Percentiles rank a stretch among this genome's conserved stretches.
Evolutionary conservation across 768 basidiomycete species (phyloP).

Genomic region (Collybiopsis confluens): DNA sequence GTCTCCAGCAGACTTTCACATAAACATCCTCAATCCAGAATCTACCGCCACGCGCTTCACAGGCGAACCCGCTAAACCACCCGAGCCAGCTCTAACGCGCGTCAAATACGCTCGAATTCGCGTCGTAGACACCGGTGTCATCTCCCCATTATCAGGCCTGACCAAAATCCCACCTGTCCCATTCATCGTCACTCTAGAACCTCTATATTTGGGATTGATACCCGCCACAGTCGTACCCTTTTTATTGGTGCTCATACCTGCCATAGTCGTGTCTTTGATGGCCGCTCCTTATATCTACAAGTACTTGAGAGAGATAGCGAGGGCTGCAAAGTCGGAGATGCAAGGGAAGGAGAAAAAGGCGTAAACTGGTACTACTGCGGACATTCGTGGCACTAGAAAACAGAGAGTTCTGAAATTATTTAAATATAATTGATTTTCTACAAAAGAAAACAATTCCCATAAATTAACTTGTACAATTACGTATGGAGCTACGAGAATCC

Average conservation of each 20-base stretch:
- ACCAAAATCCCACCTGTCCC: slow-evolving; percentile 32
- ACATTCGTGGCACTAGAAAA: neutral
- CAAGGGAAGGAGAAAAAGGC: neutral
- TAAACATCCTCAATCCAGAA: slow-evolving; percentile 27
- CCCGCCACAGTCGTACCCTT: slow-evolving; percentile 41
- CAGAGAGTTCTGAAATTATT: too few species aligned
- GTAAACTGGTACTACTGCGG: too few species aligned
- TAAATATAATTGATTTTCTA: too few species aligned
- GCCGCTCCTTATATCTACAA: neutral
- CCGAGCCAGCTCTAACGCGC: slow-evolving; percentile 25
- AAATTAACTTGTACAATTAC: too few species aligned
- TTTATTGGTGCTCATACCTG: neutral
- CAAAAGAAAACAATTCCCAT: too few species aligned
- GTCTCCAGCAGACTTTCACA: slow-evolving; percentile 36
- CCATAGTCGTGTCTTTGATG: neutral
- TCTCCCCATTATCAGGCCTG: slow-evolving; percentile 29
- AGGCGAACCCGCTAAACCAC: neutral
- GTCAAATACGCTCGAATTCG: slow-evolving; percentile 56
- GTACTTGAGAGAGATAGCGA: neutral
- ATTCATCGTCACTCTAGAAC: slow-evolving; percentile 54
- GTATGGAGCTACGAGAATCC: slow-evolving; percentile 40
- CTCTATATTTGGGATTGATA: slow-evolving; percentile 52
- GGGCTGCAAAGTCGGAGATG: neutral
- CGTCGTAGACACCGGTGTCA: slow-evolving; percentile 48
- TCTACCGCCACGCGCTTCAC: slow-evolving; percentile 9